Conservation (phyloP, 2,329 filamentous ascomycete species). For the Cercospora canescens region DNA sequence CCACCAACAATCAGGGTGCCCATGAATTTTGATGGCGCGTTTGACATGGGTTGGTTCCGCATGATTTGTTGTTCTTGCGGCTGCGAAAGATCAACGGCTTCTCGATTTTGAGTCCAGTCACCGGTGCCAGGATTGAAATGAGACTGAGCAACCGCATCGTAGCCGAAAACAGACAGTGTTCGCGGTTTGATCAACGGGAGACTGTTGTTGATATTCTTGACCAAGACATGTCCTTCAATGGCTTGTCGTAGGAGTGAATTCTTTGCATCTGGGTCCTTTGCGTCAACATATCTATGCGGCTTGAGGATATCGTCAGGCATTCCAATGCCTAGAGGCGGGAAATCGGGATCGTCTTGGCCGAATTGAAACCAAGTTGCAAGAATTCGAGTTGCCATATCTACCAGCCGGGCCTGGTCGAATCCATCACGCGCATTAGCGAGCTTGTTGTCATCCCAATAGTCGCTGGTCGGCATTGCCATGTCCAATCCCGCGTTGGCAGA, state of each 20-base stretch:
- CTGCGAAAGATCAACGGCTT: slow-evolving; percentile 24
- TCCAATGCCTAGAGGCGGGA: slow-evolving; percentile 45
- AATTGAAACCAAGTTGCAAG: slow-evolving; percentile 60
- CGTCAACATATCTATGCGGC: slow-evolving; percentile 57
- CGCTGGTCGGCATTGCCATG: slow-evolving; percentile 64
- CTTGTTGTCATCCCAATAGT: slow-evolving; percentile 37
- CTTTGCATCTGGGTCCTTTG: slow-evolving; percentile 52
- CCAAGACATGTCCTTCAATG: slow-evolving; percentile 63
- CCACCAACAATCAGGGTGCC: slow-evolving; percentile 39
- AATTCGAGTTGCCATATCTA: slow-evolving; percentile 60
- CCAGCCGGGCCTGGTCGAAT: slow-evolving; percentile 55
- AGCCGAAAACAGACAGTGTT: slow-evolving; percentile 62
- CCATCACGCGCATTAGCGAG: slow-evolving; percentile 61
- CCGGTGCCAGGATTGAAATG: slow-evolving; percentile 26
- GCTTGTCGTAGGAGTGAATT: slow-evolving; percentile 57
- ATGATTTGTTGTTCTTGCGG: slow-evolving; percentile 30
- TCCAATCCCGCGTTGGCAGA: slow-evolving; percentile 65
- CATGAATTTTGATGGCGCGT: slow-evolving; percentile 29
- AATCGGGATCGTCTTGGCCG: slow-evolving; percentile 50
- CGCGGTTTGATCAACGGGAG: slow-evolving; percentile 55
- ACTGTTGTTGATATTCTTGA: slow-evolving; percentile 60
- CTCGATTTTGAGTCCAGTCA: slow-evolving; percentile 30
- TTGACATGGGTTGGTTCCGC: slow-evolving; percentile 34
- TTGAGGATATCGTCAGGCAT: slow-evolving; percentile 52
- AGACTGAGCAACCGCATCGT: slow-evolving; percentile 50